Percentiles rank a stretch among this genome's conserved stretches.
phyloP scores from a whole-genome alignment of 2,329 filamentous ascomycete species.

The Cadophora malorum region DNA sequence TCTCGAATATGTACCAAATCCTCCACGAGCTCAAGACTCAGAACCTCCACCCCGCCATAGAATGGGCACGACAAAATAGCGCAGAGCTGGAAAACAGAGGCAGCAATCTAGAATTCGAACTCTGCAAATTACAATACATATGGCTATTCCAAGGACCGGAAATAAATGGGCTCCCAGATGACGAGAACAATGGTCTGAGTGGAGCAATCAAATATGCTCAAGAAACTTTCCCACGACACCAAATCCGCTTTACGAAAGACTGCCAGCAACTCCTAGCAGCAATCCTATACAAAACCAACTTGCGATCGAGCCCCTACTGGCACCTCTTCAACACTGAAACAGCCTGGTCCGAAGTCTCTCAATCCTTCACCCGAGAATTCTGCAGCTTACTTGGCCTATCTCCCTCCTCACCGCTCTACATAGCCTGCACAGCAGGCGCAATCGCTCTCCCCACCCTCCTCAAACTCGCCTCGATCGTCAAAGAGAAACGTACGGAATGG shows the following conservation, averaged over 20 bases:
- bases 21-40: constrained; percentile 76
- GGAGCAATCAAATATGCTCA: constrained; percentile 80
- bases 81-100: constrained; percentile 77
- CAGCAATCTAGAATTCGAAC: constrained; percentile 94
- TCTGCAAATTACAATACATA: constrained; percentile 87
- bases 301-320: constrained; percentile 79
- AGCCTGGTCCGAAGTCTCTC: constrained; percentile 82
- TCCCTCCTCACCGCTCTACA: constrained; percentile 89
- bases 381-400: constrained; percentile 90
- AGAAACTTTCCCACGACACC: constrained; percentile 75
- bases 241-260: constrained; percentile 75
- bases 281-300: constrained; percentile 78
- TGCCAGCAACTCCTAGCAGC: constrained; percentile 83
- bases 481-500: constrained; percentile 92
- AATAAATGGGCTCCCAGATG: constrained; percentile 61
- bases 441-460: constrained; percentile 89
- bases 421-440: constrained; percentile 89
- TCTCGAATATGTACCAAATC: constrained; percentile 90
- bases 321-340: constrained; percentile 75
- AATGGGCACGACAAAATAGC: constrained; percentile 80
- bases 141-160: constrained; percentile 77
- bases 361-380: constrained; percentile 93
- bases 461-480: constrained; percentile 88
- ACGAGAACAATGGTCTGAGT: constrained; percentile 60
- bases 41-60: constrained; percentile 83